phyloP scores from a whole-genome alignment of 2,329 filamentous ascomycete genomes.

The Phialemonium atrogriseum region DNA sequence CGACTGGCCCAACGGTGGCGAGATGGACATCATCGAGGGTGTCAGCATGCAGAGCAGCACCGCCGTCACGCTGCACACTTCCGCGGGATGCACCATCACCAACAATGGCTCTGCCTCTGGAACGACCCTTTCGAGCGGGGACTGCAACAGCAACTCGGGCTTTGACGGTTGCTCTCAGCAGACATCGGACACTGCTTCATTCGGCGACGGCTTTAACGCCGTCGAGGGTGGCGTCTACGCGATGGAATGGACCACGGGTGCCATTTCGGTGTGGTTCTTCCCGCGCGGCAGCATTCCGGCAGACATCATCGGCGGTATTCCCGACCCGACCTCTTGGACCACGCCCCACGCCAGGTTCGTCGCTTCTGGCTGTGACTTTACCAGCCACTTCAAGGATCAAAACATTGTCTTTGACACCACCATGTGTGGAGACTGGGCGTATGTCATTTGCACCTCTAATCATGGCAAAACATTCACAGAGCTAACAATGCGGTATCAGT shows the following conservation, averaged over 20 bases:
- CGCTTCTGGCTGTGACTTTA: constrained; percentile 51
- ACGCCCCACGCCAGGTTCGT: constrained; percentile 54
- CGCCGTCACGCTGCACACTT: constrained; percentile 53
- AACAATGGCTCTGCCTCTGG: too few relatives aligned
- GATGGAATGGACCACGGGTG: constrained; percentile 31
- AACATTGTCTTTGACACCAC: constrained; percentile 61
- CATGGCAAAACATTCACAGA: too few relatives aligned
- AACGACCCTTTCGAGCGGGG: too few relatives aligned
- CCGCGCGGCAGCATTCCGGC: constrained; percentile 19
- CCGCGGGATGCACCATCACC: too few relatives aligned
- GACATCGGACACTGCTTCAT: background rate
- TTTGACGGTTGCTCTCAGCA: constrained; percentile 23
- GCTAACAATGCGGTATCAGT: too few relatives aligned
- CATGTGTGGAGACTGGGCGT: constrained; percentile 20
- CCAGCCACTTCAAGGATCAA: constrained; percentile 54
- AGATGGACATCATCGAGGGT: constrained; percentile 62
- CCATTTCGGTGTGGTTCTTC: constrained; percentile 35
- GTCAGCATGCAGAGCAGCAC: constrained; percentile 49
- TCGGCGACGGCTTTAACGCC: constrained; percentile 2
- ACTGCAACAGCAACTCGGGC: constrained; percentile 13
- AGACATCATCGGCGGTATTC: constrained; percentile 31
- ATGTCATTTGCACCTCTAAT: too few relatives aligned
- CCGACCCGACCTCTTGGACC: constrained; percentile 58
- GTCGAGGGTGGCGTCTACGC: constrained; percentile 31
- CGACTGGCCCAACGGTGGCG: constrained; percentile 53